Conservation (phyloP, 495 filamentous ascomycete genomes). For the Aspergillus sclerotioniger region DNA sequence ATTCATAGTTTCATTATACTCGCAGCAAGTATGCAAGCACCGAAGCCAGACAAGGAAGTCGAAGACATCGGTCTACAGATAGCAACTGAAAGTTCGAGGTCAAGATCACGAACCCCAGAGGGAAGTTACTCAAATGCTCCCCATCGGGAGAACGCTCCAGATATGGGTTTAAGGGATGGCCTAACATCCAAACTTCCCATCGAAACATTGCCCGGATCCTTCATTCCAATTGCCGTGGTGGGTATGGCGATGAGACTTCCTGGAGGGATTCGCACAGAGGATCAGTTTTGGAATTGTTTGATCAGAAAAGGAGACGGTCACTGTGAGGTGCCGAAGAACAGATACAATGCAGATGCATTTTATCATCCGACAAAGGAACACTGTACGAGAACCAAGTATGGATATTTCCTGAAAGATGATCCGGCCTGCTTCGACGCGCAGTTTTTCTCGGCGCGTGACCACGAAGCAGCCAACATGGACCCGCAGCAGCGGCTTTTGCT, state of each 20-base stretch:
- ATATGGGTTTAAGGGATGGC: neutral
- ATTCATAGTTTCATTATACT: no score
- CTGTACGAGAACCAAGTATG: constrained; percentile 30
- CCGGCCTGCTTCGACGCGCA: constrained; percentile 26
- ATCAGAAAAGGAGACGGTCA: constrained; percentile 36
- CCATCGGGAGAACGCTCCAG: neutral
- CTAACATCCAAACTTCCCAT: neutral
- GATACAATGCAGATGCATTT: constrained; percentile 39
- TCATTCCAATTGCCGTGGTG: constrained; percentile 46
- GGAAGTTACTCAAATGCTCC: no score
- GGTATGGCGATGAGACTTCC: constrained; percentile 51
- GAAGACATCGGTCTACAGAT: no score
- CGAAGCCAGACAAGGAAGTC: no score
- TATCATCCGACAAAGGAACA: constrained; percentile 13
- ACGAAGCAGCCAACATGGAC: constrained; percentile 13
- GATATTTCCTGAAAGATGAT: constrained; percentile 48
- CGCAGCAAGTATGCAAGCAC: no score
- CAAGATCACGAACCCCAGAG: no score
- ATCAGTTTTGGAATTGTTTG: constrained; percentile 45
- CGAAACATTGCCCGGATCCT: neutral
- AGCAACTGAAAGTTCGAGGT: no score
- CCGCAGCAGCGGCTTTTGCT: constrained; percentile 29
- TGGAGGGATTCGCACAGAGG: constrained; percentile 30
- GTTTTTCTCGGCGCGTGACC: constrained; percentile 13
- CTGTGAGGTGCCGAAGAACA: constrained; percentile 29